These are phyloP conservation scores for Apophysomyces variabilis DNA, from an alignment of 371 early-diverging fungal species.

Conservation along the genomic window DNA sequence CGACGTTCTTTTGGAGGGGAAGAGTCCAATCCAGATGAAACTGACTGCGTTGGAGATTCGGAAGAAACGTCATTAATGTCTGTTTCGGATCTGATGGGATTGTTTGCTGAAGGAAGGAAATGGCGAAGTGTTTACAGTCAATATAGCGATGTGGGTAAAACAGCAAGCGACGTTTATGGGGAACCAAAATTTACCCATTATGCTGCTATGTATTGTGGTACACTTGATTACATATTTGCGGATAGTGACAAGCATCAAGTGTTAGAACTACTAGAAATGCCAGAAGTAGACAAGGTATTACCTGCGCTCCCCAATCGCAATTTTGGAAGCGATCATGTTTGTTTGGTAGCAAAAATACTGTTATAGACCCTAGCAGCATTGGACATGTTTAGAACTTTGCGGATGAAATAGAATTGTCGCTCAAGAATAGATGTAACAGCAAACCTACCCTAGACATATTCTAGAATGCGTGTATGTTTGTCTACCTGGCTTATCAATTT, in stretches of 20 bases:
- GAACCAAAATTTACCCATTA: slow-evolving; percentile 63
- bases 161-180: slow-evolving; percentile 23
- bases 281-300: slow-evolving; percentile 41
- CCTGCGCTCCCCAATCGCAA: slow-evolving; percentile 58
- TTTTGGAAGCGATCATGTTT: slow-evolving; percentile 66
- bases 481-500: too few species aligned
- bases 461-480: too few species aligned
- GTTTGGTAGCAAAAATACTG: slow-evolving; percentile 42
- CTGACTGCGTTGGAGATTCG: neutral
- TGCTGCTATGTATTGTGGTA: slow-evolving; percentile 54
- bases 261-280: slow-evolving; percentile 37
- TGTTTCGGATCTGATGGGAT: slow-evolving; percentile 26
- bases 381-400: too few species aligned
- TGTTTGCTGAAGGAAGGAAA: slow-evolving; percentile 26
- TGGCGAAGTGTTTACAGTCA: slow-evolving; percentile 43
- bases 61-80: slow-evolving; percentile 5
- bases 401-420: too few species aligned
- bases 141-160: slow-evolving; percentile 23
- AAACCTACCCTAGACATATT: too few species aligned
- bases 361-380: too few species aligned
- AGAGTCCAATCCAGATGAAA: neutral
- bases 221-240: slow-evolving; percentile 59
- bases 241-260: slow-evolving; percentile 21
- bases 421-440: too few species aligned
- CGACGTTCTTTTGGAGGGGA: slow-evolving; percentile 17